phyloP scores from a whole-genome alignment of 768 basidiomycete genomes.

The Lyophyllum semitale region DNA sequence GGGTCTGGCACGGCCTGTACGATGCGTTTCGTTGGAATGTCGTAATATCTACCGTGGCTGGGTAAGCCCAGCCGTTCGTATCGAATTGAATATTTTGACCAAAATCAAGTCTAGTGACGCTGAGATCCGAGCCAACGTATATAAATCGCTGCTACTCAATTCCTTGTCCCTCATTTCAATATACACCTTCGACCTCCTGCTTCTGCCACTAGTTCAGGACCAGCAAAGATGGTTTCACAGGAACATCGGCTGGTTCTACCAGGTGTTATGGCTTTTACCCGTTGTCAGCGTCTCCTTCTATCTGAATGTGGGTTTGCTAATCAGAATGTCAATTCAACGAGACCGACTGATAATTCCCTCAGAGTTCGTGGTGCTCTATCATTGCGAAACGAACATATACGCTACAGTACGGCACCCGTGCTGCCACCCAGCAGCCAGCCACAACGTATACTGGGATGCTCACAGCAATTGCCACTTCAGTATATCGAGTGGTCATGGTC shows the following conservation, averaged over 20 bases:
- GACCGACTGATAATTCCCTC: constrained; percentile 8
- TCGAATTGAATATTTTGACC: neutral
- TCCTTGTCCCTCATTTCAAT: constrained; percentile 69
- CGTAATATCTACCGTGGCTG: constrained; percentile 56
- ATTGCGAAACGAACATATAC: constrained; percentile 76
- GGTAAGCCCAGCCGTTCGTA: constrained; percentile 36
- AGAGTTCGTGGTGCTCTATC: constrained; percentile 78
- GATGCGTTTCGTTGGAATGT: constrained; percentile 78
- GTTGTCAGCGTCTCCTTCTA: constrained; percentile 77
- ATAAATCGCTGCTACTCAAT: constrained; percentile 78
- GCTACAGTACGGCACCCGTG: constrained; percentile 68
- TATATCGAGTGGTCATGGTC: constrained; percentile 82
- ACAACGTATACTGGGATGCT: constrained; percentile 71
- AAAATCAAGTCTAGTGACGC: constrained; percentile 52
- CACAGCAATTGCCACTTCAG: constrained; percentile 74
- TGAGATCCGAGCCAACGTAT: constrained; percentile 72
- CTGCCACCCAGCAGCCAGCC: constrained; percentile 42
- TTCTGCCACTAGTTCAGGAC: constrained; percentile 66
- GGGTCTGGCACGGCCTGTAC: constrained; percentile 57
- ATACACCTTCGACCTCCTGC: constrained; percentile 72
- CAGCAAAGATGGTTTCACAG: constrained; percentile 68
- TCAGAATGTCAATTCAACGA: neutral
- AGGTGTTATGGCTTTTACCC: constrained; percentile 77
- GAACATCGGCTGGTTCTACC: constrained; percentile 77
- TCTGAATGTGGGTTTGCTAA: constrained; percentile 65